A percentile compares a stretch with the other conserved stretches of the same genome.
Conservation (phyloP, 768 basidiomycete genomes). For the Chalciporus sphaerocephalus region DNA sequence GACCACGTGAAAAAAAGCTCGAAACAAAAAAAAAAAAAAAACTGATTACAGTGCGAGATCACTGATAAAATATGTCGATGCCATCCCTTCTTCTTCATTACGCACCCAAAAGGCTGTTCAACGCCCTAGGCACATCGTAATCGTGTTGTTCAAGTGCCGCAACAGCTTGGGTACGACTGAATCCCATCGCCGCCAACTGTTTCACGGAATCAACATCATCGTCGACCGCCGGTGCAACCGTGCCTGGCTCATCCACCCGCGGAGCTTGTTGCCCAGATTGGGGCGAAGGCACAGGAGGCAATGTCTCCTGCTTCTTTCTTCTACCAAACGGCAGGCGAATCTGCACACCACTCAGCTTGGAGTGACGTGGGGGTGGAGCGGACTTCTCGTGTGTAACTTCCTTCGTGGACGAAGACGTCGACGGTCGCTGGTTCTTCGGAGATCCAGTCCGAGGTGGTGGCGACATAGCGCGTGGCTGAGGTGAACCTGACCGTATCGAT, state of each 20-base stretch:
- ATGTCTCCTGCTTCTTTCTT: slow-evolving; percentile 62
- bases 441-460: slow-evolving; percentile 49
- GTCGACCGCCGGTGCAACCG: slow-evolving; percentile 49
- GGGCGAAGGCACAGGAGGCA: slow-evolving; percentile 40
- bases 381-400: slow-evolving; percentile 54
- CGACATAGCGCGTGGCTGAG: slow-evolving; percentile 41
- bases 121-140: slow-evolving; percentile 75
- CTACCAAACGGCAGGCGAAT: slow-evolving; percentile 76
- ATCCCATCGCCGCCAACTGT: slow-evolving; percentile 86
- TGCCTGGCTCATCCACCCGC: slow-evolving; percentile 42
- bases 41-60: slow-evolving; percentile 20
- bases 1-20: slow-evolving; percentile 8
- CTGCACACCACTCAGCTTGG: slow-evolving; percentile 58
- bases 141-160: slow-evolving; percentile 78
- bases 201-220: slow-evolving; percentile 77
- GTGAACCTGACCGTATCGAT: slow-evolving; percentile 36
- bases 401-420: slow-evolving; percentile 54
- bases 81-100: slow-evolving; percentile 10
- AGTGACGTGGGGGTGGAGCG: slow-evolving; percentile 50
- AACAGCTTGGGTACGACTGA: slow-evolving; percentile 77
- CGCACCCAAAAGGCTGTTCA: slow-evolving; percentile 64
- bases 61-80: slow-evolving; percentile 16
- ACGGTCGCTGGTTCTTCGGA: slow-evolving; percentile 52
- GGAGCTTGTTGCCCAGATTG: slow-evolving; percentile 34
- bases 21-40: neutral